Base-by-base conservation (phyloP, 1,284 basidiomycete genomes). In the Marasmius oreades region DNA sequence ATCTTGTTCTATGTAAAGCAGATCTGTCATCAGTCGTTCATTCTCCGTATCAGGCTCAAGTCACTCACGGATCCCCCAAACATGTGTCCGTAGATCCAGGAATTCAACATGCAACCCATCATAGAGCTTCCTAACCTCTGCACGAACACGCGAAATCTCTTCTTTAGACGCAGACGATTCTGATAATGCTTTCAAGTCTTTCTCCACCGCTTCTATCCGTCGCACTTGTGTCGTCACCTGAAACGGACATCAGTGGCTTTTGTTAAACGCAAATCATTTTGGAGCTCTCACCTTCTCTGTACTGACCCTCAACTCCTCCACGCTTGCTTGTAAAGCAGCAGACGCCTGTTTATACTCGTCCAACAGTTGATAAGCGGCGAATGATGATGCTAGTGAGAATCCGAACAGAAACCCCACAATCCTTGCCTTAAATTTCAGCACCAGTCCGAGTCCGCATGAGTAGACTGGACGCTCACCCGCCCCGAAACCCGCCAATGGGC, bases 291-390 rank as follows among this genome's bases (percentile, higher is more conserved):
- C 93, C 81, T 92, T 90, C 65, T 88, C 84, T 0, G 93, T 95
- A 68, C 86, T 92, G 39, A 81, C 73, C 69, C 93, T 90, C 48
- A 97, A 76, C 66, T 95, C 92, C 66, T 93, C 88, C 20, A 96
- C 90, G 66, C 90, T 93, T 18, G 88, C 84, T 68, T 95, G 87
- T 57, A 96, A 76, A 26, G 90, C 81, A 24, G 88, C 86, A 5
- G 89, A 92, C 7, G 94, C 93, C 52, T 83, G 77, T 70, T 93
- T 92, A 73, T 94, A 95, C 73, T 96, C 94, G 63, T 95, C 90
- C 52, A 95, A 76, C 24, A 97, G 77, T 68, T 92, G 86, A 69
- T 93, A 95, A 50, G 92, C 88, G 47, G 92, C 92, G 65, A 89
- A 85, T 0, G 90, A 86, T 1, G 92, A 88, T 6, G 89, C 89